A percentile compares a stretch with the other conserved stretches of the same genome.
phyloP scores from a whole-genome alignment of 169 alveolate genomes.

The Perkinsus chesapeaki region DNA sequence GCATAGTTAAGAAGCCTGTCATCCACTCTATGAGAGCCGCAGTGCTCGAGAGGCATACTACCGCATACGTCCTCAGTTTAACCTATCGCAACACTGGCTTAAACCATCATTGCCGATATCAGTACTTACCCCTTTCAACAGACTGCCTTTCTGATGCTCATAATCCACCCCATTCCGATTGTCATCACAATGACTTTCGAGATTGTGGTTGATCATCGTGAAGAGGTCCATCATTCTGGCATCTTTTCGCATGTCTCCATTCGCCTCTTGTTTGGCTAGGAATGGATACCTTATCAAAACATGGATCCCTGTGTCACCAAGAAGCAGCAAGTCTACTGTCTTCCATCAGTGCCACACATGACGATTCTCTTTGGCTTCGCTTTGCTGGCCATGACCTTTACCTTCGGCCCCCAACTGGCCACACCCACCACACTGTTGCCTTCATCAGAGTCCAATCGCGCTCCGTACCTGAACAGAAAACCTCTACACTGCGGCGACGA shows the following conservation, averaged over 20 bases:
- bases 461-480: neutral
- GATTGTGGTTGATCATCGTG: constrained; percentile 60
- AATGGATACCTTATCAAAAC: constrained; percentile 23
- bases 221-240: constrained; percentile 84
- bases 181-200: constrained; percentile 59
- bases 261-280: constrained; percentile 75
- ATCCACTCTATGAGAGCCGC: constrained; percentile 87
- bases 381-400: neutral
- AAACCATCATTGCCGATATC: neutral
- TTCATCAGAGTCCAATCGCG: neutral
- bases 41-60: constrained; percentile 69
- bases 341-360: neutral
- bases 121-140: neutral
- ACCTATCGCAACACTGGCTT: neutral
- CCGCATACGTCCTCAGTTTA: constrained; percentile 56
- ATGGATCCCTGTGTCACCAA: neutral
- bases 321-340: neutral
- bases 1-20: constrained; percentile 52
- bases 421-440: neutral
- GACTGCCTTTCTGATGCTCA: neutral
- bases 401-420: neutral
- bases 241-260: constrained; percentile 84
- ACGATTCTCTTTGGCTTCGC: neutral
- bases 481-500: neutral
- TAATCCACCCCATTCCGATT: constrained; percentile 50